Percentiles rank a stretch among this genome's conserved stretches.
Conservation (phyloP, 1,139 yeast species). For the Lodderomyces orthopsilosis region DNA sequence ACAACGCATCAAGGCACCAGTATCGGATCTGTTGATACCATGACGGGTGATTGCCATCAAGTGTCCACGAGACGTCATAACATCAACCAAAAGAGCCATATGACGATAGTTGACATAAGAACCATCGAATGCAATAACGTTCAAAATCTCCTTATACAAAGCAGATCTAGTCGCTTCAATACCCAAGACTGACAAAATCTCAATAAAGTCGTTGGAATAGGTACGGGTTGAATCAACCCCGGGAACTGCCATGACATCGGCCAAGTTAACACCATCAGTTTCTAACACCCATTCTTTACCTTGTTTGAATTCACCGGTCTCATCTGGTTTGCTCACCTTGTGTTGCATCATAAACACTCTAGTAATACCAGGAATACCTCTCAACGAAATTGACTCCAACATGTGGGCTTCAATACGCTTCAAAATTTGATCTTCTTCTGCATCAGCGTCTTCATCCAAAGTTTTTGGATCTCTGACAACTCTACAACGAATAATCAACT, state of each 20-base stretch:
- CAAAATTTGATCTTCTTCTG: slow-evolving; percentile 95
- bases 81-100: slow-evolving; percentile 95
- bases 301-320: slow-evolving; percentile 81
- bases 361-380: slow-evolving; percentile 94
- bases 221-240: slow-evolving; percentile 92
- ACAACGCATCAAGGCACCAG: slow-evolving; percentile 99
- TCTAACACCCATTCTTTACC: slow-evolving; percentile 97
- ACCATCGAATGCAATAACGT: slow-evolving; percentile 99
- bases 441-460: slow-evolving; percentile 88
- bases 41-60: slow-evolving; percentile 99
- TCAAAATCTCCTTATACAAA: slow-evolving; percentile 86
- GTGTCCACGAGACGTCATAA: slow-evolving; percentile 98
- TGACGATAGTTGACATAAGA: slow-evolving; percentile 98
- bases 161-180: slow-evolving; percentile 98
- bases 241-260: slow-evolving; percentile 92
- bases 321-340: slow-evolving; percentile 75
- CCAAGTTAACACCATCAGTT: slow-evolving; percentile 95
- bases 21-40: slow-evolving; percentile 97
- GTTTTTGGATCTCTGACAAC: slow-evolving; percentile 96
- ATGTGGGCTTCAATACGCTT: slow-evolving; percentile 94
- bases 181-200: slow-evolving; percentile 91
- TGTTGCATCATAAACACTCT: slow-evolving; percentile 95
- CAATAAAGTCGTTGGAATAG: slow-evolving; percentile 95
- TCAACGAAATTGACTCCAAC: slow-evolving; percentile 89
- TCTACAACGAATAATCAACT: slow-evolving; percentile 95